Conservation (phyloP, 441 rosid genomes). For the Corymbia citriodora region DNA sequence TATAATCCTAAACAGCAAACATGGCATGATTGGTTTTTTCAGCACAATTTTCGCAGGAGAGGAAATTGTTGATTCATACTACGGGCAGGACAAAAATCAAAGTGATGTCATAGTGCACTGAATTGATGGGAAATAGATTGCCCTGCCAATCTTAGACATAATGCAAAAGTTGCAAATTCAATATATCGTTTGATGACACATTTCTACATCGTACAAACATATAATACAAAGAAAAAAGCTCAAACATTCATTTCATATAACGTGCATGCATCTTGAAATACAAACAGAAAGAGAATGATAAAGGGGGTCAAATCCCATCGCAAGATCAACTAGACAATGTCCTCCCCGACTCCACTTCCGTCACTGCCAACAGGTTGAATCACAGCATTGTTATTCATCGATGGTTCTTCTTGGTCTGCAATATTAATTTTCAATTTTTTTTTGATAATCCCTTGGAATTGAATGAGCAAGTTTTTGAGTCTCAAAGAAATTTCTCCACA, state of each 20-base stretch:
- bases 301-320: background rate
- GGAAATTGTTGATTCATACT: background rate
- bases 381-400: background rate
- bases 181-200: background rate
- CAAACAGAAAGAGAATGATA: background rate
- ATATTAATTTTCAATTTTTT: background rate
- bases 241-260: background rate
- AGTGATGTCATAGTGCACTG: background rate
- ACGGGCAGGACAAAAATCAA: background rate
- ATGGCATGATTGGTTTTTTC: background rate
- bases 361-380: background rate
- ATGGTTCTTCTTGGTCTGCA: background rate
- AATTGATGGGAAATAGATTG: background rate
- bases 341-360: fast-evolving
- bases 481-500: background rate
- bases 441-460: background rate
- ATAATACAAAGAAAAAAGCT: background rate
- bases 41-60: background rate
- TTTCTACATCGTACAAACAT: background rate
- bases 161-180: background rate
- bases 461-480: background rate
- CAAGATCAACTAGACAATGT: background rate
- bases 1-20: background rate
- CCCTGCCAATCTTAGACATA: background rate
- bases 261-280: background rate